Percentiles rank a stretch among this genome's conserved stretches.
Conservation (phyloP, 2,329 filamentous ascomycete genomes). For the Endocalyx cinctus region DNA sequence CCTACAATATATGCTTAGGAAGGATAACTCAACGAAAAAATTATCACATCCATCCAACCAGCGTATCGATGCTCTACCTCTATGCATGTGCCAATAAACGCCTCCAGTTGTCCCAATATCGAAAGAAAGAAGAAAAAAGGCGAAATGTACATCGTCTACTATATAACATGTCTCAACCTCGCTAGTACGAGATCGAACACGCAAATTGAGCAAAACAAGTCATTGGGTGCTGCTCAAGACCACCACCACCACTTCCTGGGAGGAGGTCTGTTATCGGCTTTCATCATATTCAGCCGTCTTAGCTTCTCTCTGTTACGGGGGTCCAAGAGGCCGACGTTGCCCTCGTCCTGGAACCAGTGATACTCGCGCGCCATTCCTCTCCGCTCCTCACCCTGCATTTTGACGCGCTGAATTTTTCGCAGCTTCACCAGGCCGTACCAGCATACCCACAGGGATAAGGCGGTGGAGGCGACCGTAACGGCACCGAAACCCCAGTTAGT, state of each 20-base stretch:
- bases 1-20: too few species aligned
- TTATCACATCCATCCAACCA: too few species aligned
- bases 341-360: slow-evolving; percentile 44
- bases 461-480: slow-evolving; percentile 65
- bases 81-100: too few species aligned
- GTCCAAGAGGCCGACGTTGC: slow-evolving; percentile 47
- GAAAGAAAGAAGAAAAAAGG: too few species aligned
- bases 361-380: slow-evolving; percentile 19
- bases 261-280: slow-evolving; percentile 26
- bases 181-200: too few species aligned
- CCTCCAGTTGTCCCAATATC: too few species aligned
- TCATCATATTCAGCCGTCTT: slow-evolving; percentile 46
- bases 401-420: slow-evolving; percentile 48
- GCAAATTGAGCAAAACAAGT: too few species aligned
- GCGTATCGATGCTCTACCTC: too few species aligned
- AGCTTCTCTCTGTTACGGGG: slow-evolving; percentile 51
- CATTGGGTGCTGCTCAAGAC: too few species aligned
- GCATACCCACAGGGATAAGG: slow-evolving; percentile 73
- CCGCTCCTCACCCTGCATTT: slow-evolving; percentile 24
- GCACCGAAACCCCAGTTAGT: slow-evolving; percentile 78
- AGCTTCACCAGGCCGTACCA: slow-evolving; percentile 80
- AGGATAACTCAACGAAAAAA: too few species aligned
- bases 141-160: too few species aligned
- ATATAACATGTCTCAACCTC: too few species aligned
- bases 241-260: slow-evolving; percentile 28